phyloP scores from a whole-genome alignment of 2,329 filamentous ascomycete genomes.

The Diaporthe vexans region DNA sequence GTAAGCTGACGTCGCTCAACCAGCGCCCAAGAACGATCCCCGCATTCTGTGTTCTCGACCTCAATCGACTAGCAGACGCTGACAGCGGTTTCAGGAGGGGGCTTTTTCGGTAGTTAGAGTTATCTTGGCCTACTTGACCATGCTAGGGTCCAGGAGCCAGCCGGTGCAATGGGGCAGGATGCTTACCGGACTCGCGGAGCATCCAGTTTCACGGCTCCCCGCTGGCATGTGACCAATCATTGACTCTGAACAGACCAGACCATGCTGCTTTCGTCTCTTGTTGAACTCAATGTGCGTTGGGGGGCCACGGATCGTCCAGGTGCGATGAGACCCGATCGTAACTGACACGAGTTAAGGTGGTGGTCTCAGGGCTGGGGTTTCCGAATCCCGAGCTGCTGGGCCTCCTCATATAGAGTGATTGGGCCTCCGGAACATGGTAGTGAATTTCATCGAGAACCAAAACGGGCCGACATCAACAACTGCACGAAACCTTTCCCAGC shows the following conservation, averaged over 20 bases:
- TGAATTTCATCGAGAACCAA: neutral
- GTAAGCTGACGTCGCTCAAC: neutral
- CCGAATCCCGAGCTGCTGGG: conserved; percentile 32
- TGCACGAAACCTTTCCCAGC: neutral
- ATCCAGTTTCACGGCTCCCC: conserved; percentile 1
- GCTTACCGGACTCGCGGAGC: conserved; percentile 30
- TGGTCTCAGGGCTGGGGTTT: conserved; percentile 8
- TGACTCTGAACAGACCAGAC: neutral
- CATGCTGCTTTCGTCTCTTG: neutral
- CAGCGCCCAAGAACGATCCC: conserved; percentile 3
- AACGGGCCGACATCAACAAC: too few relatives aligned
- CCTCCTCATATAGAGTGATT: conserved; percentile 4
- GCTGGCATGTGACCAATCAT: conserved; percentile 6
- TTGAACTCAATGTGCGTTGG: conserved; percentile 24
- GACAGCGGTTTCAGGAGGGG: conserved; percentile 23
- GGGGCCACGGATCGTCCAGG: neutral
- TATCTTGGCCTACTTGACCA: neutral
- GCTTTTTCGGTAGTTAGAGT: conserved; percentile 15
- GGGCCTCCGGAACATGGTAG: neutral
- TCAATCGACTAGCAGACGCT: conserved; percentile 21
- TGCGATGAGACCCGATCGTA: conserved; percentile 4
- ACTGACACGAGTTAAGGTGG: conserved; percentile 15
- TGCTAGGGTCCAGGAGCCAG: neutral
- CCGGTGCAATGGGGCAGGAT: conserved; percentile 12
- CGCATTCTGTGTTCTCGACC: conserved; percentile 1